Base-by-base conservation (phyloP, 345 rosid genomes). In the Corymbia maculata region DNA sequence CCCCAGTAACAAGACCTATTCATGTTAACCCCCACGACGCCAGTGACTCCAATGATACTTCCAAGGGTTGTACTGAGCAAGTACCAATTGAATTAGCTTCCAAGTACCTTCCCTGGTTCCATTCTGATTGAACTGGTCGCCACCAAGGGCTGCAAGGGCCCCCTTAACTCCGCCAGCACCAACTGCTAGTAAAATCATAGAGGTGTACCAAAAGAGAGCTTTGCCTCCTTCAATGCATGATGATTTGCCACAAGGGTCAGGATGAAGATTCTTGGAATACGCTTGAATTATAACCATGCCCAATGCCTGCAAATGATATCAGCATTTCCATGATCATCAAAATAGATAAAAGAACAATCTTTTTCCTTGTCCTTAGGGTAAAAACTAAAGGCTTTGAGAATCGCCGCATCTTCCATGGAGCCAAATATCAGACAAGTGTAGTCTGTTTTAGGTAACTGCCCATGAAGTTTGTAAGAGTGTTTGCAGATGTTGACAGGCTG, bases 381-480 rank as follows among this genome's bases (percentile, higher is more conserved):
- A 59, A 59, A 59, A 59, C 66, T 9, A 11, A 59, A 59, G 66
- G 66, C 66, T 59, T 59, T 45, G n/a, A 42, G 52, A 30, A 49
- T 85, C 87, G 85, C 90, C 87, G 86, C 22, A 28, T 89, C 70
- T 90, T 90, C 92, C 50, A 90, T 13, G 22, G 85, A 16, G 85
- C 92, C 93, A 79, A 91, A 90, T 50, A 89, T 49, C 49, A 88
- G 52, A 53, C 85, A 12, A 6, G 92, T 87, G 28, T 85, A 91
- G 51, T n/a, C 89, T 42, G 16, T 87, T 87, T 88, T 61, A 88
- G 70, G 90, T 79, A 89, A 85, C 89, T 79, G 6, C 91, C 90
- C 90, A 89, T 52, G 88, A 87, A 91, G 90, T 88, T 91, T 24
- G 92, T 91, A 22, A 91, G 89, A 68, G 90, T 86, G 86, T 87